Evolutionary conservation across 78 protist species (phyloP), one percentile per base, ranked within the genome.

Genomic region (Ministeria vibrans): DNA sequence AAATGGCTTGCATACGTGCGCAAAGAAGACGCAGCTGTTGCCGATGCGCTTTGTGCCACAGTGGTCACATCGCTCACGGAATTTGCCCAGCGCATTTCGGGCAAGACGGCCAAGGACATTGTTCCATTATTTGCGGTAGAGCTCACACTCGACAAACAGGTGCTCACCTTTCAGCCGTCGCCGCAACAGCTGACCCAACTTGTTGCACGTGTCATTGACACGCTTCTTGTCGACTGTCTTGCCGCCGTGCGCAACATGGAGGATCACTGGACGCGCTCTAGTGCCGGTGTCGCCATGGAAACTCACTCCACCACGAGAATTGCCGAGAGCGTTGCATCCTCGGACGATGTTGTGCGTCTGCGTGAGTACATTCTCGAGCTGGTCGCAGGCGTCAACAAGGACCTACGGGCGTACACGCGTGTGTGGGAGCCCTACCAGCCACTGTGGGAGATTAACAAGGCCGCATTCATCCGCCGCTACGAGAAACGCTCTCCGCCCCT

Each of bases 361-460:
- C n/a, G 1, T 20, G 28, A 5, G n/a, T 22, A 30, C 45, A 32
- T 64, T 7, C 6, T 0, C 25, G 41, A 23, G 9, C 43, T 34
- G 27, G 15, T 77, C 36, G 25, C 3, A 22, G 36, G 44, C 59
- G 45, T 30, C 42, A 11, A 3, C 42, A n/a, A 55, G 39, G 45
- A 76, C 43, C 2, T 79, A 36, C 32, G 39, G 42, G 44, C 44
- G 43, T 86, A 86, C 78, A 42, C 75, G n/a, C n/a, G 23, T 30
- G 9, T 11, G 42, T 77, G 86, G 79, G 88, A 91, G 28, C 53
- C 66, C 66, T 87, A 91, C 87, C 78, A 79, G 64, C 70, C 75
- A 27, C 80, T 87, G 13, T 85, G 88, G 89, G 79, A 81, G 23
- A 46, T 44, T 49, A 84, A 91, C 74, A 87, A 87, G 81, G 87